These are phyloP conservation scores for Eucalyptus tenuipes DNA, from an alignment of 345 rosid genomes.

Conservation along the genomic window DNA sequence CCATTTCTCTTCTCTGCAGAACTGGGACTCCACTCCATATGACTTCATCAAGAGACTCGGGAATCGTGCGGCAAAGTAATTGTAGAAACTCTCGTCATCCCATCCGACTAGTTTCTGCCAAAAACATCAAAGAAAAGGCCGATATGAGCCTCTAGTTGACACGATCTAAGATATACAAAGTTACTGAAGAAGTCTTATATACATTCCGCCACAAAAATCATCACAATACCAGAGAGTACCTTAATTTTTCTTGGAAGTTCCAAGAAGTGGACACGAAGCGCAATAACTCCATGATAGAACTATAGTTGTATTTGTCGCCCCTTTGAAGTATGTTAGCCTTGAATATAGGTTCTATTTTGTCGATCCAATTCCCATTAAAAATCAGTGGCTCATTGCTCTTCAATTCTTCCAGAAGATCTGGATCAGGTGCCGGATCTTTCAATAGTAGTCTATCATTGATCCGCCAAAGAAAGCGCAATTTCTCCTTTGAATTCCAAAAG, in stretches of 20 bases:
- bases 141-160: no score
- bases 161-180: no score
- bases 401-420: no score
- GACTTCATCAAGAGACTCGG: slow-evolving; percentile 1
- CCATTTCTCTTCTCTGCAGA: slow-evolving; percentile 36
- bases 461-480: no score
- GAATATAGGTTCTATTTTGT: no score
- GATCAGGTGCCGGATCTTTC: no score
- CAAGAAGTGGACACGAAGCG: slow-evolving; percentile 39
- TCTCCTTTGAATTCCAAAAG: no score
- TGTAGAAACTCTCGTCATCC: slow-evolving; percentile 65
- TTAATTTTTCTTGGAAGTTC: slow-evolving; percentile 65
- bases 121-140: not conserved
- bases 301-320: not conserved
- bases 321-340: no score
- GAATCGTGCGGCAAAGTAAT: slow-evolving; percentile 28
- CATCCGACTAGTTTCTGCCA: slow-evolving; percentile 66
- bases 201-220: not conserved
- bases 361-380: no score
- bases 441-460: no score
- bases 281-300: slow-evolving; percentile 60
- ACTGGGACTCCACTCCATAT: slow-evolving; percentile 29
- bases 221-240: slow-evolving; percentile 17
- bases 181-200: not conserved
- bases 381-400: rapidly evolving